phyloP scores from a whole-genome alignment of 2,329 filamentous ascomycete genomes.

The Diaporthe longicolla region DNA sequence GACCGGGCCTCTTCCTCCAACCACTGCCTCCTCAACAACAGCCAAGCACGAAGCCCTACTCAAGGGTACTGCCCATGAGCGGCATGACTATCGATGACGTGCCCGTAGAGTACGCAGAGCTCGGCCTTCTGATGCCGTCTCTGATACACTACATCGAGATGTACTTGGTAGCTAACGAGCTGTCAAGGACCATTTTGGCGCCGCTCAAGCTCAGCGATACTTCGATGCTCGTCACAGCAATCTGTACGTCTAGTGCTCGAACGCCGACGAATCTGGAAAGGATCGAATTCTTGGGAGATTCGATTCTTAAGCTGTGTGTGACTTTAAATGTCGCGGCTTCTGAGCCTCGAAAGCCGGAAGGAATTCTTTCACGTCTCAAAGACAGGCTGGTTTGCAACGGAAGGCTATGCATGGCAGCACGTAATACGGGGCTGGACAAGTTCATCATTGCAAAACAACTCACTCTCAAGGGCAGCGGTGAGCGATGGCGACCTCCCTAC shows the following conservation, averaged over 20 bases:
- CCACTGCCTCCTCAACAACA: conserved; percentile 35
- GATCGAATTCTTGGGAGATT: conserved; percentile 90
- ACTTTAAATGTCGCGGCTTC: conserved; percentile 72
- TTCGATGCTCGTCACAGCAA: conserved; percentile 74
- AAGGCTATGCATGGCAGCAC: conserved; percentile 76
- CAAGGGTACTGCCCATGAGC: conserved; percentile 59
- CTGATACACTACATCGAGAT: conserved; percentile 80
- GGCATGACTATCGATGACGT: conserved; percentile 66
- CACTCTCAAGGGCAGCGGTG: conserved; percentile 60
- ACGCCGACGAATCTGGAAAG: conserved; percentile 81
- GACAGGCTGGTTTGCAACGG: conserved; percentile 81
- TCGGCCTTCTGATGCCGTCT: conserved; percentile 78
- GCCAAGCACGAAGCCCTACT: conserved; percentile 59
- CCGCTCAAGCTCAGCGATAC: conserved; percentile 68
- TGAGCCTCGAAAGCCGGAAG: conserved; percentile 82
- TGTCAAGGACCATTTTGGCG: conserved; percentile 69
- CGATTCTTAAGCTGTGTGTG: conserved; percentile 81
- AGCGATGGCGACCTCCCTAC: conserved; percentile 80
- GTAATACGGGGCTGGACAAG: conserved; percentile 74
- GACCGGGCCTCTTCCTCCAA: conserved; percentile 71
- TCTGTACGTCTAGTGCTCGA: conserved; percentile 74
- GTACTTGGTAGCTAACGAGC: conserved; percentile 71
- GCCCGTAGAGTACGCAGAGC: conserved; percentile 59
- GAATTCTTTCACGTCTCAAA: conserved; percentile 78
- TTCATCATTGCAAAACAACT: conserved; percentile 81